Evolutionary conservation across 2,329 filamentous ascomycete genomes (phyloP).

Genomic region (Tolypocladium album): DNA sequence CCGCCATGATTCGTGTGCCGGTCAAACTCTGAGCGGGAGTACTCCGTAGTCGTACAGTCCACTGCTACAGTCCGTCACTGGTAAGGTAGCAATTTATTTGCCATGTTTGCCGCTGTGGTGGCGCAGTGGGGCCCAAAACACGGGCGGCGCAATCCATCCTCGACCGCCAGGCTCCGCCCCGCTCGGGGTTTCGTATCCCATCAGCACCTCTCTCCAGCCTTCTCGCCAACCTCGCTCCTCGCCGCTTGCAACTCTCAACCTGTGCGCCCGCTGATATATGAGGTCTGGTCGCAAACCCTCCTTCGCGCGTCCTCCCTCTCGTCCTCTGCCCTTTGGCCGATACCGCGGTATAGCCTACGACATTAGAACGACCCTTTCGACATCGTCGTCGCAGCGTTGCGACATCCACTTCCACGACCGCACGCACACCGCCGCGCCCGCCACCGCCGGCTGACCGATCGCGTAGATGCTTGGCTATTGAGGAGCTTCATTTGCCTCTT

Average conservation of each 20-base stretch:
- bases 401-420: not conserved
- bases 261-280: not conserved
- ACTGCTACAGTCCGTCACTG: too few relatives aligned
- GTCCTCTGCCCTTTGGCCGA: not conserved
- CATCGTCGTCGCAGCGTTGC: not conserved
- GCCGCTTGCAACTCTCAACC: not conserved
- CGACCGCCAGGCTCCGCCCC: not conserved
- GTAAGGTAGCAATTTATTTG: too few relatives aligned
- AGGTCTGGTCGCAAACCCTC: not conserved
- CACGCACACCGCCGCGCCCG: not conserved
- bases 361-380: not conserved
- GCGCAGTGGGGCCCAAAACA: not conserved
- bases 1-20: not conserved
- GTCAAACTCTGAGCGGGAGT: too few relatives aligned
- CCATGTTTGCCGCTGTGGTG: too few relatives aligned
- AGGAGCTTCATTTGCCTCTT: not conserved
- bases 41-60: too few relatives aligned
- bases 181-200: not conserved
- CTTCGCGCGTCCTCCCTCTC: not conserved
- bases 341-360: not conserved
- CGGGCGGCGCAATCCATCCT: not conserved
- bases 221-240: not conserved
- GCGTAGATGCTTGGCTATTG: not conserved
- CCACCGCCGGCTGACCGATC: not conserved
- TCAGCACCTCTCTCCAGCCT: not conserved